These are phyloP conservation scores for Phytophthora lateralis DNA, from an alignment of 352 stramenopile genomes.

Conservation along the genomic window DNA sequence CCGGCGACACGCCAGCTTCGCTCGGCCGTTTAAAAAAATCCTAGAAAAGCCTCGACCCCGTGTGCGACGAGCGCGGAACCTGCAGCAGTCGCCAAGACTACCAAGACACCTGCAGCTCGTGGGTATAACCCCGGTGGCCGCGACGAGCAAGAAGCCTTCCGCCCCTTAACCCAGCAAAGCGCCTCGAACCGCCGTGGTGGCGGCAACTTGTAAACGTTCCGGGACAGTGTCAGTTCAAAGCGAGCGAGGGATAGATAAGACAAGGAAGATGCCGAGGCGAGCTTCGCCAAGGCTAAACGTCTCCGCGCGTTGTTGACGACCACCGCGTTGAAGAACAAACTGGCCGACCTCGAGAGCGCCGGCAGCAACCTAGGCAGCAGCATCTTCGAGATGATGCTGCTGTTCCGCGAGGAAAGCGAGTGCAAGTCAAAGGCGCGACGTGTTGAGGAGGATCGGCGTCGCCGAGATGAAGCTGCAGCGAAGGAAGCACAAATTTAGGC, in stretches of 20 bases:
- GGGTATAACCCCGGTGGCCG: background rate
- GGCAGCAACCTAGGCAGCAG: background rate
- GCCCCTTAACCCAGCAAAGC: background rate
- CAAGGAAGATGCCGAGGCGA: background rate
- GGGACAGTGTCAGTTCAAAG: background rate
- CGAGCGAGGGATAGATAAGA: background rate
- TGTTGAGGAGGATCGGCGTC: slow-evolving; percentile 1
- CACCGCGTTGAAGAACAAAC: background rate
- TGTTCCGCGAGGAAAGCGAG: slow-evolving; percentile 1
- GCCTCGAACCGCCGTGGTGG: background rate
- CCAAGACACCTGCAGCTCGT: background rate
- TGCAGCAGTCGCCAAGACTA: too few relatives aligned
- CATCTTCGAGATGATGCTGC: slow-evolving; percentile 1
- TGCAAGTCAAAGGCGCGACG: background rate
- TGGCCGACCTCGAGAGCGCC: background rate
- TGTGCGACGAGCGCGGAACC: too few relatives aligned
- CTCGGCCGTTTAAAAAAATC: background rate
- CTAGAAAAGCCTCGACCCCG: background rate
- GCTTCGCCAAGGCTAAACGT: background rate
- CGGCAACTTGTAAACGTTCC: background rate
- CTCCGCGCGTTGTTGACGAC: background rate
- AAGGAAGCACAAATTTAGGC: background rate
- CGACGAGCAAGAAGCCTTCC: background rate
- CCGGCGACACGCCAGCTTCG: background rate
- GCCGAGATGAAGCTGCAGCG: background rate